Evolutionary conservation across 306 rosid species (phyloP), one percentile per base, ranked within the genome.

Genomic region (Heteromeles arbutifolia): DNA sequence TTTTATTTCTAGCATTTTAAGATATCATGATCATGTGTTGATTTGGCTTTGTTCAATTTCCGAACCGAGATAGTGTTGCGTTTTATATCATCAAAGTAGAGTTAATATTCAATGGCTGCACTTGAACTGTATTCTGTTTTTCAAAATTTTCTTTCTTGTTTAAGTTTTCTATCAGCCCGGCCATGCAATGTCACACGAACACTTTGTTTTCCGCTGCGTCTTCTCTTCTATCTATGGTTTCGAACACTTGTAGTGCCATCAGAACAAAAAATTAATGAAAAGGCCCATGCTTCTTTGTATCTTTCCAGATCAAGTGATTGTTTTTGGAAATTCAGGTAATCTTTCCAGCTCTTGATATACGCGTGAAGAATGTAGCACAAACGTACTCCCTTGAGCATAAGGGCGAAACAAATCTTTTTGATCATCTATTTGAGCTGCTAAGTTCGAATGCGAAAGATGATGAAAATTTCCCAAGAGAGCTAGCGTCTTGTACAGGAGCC

Each of bases 301-400:
- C 54, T 48, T 48, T 48, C 21, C 54, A 48, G 22, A 43, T 87
- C 78, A 82, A 53, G 28, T 67, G 70, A 69, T 75, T 57, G 63
- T 79, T 43, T 81, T 22, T 84, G 83, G 67, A 32, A 74, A 37
- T 89, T 81, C 79, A 96, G 99, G 99, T 96, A 67, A 96, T 96
- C 72, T 96, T 96, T 80, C 97, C 99, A 15, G 97, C 99, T 66
- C 96, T 96, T 74, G 99, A 92, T 81, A 90, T 87, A 77, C 98
- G 99, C 63, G 99, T 96, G 85, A 96, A 96, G 90, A 96, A 96
- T 76, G 99, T 96, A n/a, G 98, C 97, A 53, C 92, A 86, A n/a
- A 88, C 99, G 13, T 96, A 96, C 86, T 96, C 99, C 37, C 99
- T 96, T 26, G 99, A 96, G 77, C 99, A 96, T 87, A 92, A 89